A percentile compares a stretch with the other conserved stretches of the same genome.
These are phyloP conservation scores for Allium sativum DNA, from an alignment of 106 monocot genomes.

Conservation along the genomic window DNA sequence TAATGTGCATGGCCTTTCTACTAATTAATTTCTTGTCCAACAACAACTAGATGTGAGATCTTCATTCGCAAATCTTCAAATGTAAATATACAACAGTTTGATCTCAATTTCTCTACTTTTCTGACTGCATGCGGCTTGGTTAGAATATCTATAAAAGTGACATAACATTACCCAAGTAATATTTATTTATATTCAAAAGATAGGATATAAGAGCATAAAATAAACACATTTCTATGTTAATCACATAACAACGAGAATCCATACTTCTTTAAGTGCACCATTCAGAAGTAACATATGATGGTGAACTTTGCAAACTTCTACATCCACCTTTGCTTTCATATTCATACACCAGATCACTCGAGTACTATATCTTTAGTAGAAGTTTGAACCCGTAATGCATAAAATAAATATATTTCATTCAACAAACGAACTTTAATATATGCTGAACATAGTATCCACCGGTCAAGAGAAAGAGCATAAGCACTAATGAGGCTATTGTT, in stretches of 20 bases:
- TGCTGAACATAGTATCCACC: constrained; percentile 98
- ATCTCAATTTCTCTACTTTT: no score
- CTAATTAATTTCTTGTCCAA: no score
- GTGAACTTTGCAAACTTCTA: constrained; percentile 59
- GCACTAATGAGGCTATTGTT: constrained; percentile 63
- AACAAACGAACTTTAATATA: constrained; percentile 63
- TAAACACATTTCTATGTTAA: no score
- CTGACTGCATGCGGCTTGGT: no score
- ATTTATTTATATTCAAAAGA: no score
- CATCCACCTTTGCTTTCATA: constrained; percentile 56
- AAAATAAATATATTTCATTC: constrained; percentile 81
- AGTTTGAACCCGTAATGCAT: constrained; percentile 86
- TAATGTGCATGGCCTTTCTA: no score
- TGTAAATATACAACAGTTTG: no score
- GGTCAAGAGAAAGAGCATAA: constrained; percentile 88
- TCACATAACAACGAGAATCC: constrained; percentile 73
- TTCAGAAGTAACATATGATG: constrained; percentile 60
- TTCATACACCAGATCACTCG: constrained; percentile 44
- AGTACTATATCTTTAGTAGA: constrained; percentile 75
- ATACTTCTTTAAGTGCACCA: constrained; percentile 44
- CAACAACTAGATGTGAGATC: no score
- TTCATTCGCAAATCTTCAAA: no score
- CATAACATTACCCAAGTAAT: no score
- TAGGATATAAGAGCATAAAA: no score
- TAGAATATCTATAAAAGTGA: no score